phyloP scores from a whole-genome alignment of 306 rosid genomes.

The Vicia villosa region DNA sequence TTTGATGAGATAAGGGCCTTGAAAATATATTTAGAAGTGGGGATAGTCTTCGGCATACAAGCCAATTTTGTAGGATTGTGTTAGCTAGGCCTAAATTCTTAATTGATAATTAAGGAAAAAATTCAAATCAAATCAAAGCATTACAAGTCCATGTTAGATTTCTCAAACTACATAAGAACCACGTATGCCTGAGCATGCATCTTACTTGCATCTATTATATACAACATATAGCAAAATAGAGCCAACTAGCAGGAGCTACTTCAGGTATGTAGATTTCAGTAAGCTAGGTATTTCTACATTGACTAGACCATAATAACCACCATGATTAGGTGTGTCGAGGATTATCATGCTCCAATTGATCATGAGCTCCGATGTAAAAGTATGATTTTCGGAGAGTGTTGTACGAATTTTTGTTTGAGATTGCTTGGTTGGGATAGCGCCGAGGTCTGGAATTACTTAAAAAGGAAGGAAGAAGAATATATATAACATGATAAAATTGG shows the following conservation, averaged over 20 bases:
- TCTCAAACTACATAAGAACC: slow-evolving; percentile 28
- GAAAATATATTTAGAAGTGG: too few relatives aligned
- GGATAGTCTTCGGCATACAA: too few relatives aligned
- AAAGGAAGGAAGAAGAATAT: not conserved
- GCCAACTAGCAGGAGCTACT: not conserved
- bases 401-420: not conserved
- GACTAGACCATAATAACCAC: slow-evolving; percentile 5
- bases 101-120: not conserved
- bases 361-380: not conserved
- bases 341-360: not conserved
- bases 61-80: too few relatives aligned
- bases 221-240: slow-evolving; percentile 21
- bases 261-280: slow-evolving; percentile 15
- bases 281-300: slow-evolving; percentile 12
- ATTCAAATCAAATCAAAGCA: slow-evolving; percentile 20
- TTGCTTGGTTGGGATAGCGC: not conserved
- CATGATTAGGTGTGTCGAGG: not conserved
- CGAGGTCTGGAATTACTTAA: not conserved
- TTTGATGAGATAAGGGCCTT: too few relatives aligned
- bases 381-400: not conserved
- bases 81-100: too few relatives aligned
- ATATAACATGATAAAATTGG: not conserved
- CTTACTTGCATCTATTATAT: slow-evolving; percentile 16
- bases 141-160: slow-evolving; percentile 10
- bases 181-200: slow-evolving; percentile 20